These are phyloP conservation scores for Chaetothyriales sp. DNA, from an alignment of 2,329 filamentous ascomycete genomes.

Conservation along the genomic window DNA sequence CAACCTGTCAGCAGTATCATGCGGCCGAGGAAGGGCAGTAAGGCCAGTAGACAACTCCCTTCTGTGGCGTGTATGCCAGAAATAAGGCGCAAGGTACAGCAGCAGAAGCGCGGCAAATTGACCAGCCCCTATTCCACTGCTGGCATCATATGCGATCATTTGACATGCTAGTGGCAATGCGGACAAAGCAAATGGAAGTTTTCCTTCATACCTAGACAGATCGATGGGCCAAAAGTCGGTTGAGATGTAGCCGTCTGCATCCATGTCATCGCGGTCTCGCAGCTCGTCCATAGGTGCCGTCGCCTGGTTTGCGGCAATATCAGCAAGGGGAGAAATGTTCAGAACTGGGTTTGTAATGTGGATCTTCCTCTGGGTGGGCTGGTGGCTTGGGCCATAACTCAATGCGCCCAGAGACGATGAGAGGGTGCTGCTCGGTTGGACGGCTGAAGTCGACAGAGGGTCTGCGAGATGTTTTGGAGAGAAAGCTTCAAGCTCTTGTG, in stretches of 20 bases:
- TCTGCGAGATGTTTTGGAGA: not conserved
- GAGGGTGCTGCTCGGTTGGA: not conserved
- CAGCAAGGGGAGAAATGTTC: not conserved
- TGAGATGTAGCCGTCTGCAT: slow-evolving; percentile 8
- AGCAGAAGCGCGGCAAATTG: slow-evolving; percentile 36
- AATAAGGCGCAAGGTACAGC: slow-evolving; percentile 32
- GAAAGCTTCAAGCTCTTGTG: not conserved
- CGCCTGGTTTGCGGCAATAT: not conserved
- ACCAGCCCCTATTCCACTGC: slow-evolving; percentile 31
- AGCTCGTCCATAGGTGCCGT: not conserved
- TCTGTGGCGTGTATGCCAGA: slow-evolving; percentile 20
- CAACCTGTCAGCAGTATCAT: slow-evolving; percentile 12
- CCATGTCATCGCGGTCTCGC: slow-evolving; percentile 7
- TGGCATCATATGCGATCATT: slow-evolving; percentile 14
- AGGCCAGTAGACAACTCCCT: not conserved
- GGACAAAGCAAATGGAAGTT: slow-evolving; percentile 16
- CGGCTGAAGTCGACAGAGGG: not conserved
- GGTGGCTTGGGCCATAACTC: slow-evolving; percentile 7
- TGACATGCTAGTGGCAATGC: slow-evolving; percentile 16
- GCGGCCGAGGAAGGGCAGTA: not conserved
- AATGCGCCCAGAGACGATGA: slow-evolving; percentile 12
- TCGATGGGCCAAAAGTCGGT: slow-evolving; percentile 18
- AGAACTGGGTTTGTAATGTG: slow-evolving; percentile 10
- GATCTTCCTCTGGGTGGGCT: slow-evolving; percentile 9
- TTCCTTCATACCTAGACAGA: slow-evolving; percentile 13